A percentile compares a stretch with the other conserved stretches of the same genome.
Conservation (phyloP, 495 filamentous ascomycete genomes). For the Penicillium subrubescens region DNA sequence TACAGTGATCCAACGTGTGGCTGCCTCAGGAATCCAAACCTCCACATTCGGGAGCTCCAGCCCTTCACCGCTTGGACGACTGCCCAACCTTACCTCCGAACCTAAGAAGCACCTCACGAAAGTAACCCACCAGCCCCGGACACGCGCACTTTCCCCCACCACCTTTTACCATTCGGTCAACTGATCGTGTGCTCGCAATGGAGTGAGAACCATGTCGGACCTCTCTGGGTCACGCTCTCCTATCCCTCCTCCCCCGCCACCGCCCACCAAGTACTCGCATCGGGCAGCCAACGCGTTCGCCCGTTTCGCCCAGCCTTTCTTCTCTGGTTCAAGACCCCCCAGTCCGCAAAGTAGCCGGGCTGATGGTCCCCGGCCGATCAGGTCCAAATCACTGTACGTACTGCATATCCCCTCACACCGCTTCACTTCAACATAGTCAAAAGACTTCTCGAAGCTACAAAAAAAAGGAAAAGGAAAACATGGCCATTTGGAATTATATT, state of each 20-base stretch:
- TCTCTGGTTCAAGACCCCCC: constrained; percentile 56
- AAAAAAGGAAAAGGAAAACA: not conserved
- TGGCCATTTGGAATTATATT: not conserved
- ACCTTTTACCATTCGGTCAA: constrained; percentile 23
- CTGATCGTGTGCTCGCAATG: constrained; percentile 35
- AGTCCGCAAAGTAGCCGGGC: constrained; percentile 48
- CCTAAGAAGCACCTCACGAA: constrained; percentile 10
- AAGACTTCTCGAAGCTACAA: not conserved
- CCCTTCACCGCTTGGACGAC: constrained; percentile 28
- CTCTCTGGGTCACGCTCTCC: constrained; percentile 40
- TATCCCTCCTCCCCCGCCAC: constrained; percentile 52
- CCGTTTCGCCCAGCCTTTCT: constrained; percentile 60
- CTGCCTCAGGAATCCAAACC: not conserved
- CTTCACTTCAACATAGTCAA: constrained; percentile 3
- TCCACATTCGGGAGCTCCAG: not conserved
- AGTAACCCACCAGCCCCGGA: not conserved
- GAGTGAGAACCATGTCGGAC: constrained; percentile 47
- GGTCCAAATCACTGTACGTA: constrained; percentile 47
- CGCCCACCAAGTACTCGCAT: constrained; percentile 53
- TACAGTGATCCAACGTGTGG: not conserved
- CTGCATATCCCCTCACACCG: constrained; percentile 29
- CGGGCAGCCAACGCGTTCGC: constrained; percentile 57
- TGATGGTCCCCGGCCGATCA: constrained; percentile 42
- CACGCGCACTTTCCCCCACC: not conserved
- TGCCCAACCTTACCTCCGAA: not conserved